Evolutionary conservation across 208 protist species (phyloP).

Genomic region (Leishmania gerbilli): DNA sequence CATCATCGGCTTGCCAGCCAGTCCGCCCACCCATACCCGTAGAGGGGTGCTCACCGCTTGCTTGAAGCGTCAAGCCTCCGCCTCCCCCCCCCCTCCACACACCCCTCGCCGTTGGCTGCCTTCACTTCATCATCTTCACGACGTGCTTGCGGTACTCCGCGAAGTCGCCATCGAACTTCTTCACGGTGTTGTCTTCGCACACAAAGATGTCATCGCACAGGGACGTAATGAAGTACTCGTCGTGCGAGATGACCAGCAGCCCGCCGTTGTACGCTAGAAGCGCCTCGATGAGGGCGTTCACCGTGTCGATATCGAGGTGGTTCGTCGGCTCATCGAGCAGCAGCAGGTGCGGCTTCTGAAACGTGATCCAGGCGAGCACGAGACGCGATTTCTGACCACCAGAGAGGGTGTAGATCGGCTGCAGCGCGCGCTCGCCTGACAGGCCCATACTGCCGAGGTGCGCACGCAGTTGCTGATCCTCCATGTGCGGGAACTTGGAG

Average conservation of each 20-base stretch:
- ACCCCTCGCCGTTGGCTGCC: background rate
- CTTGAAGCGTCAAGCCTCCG: background rate
- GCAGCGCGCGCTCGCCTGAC: constrained; percentile 79
- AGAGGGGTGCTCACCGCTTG: background rate
- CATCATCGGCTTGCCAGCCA: background rate
- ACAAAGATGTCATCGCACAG: constrained; percentile 93
- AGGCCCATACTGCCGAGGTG: constrained; percentile 95
- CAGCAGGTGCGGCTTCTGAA: constrained; percentile 93
- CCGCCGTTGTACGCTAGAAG: constrained; percentile 91
- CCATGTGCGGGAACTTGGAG: constrained; percentile 82
- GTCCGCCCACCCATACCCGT: background rate
- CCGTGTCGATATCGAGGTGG: constrained; percentile 95
- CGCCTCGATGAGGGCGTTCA: constrained; percentile 93
- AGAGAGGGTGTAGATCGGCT: constrained; percentile 93
- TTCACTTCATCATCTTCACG: constrained; percentile 72
- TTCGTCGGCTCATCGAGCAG: constrained; percentile 97
- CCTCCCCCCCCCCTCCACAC: background rate
- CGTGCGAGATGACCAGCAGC: constrained; percentile 92
- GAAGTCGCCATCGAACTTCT: constrained; percentile 89
- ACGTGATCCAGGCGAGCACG: constrained; percentile 94
- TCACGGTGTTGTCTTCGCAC: constrained; percentile 74
- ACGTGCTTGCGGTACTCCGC: constrained; percentile 85
- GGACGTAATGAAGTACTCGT: constrained; percentile 94
- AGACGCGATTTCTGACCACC: constrained; percentile 96
- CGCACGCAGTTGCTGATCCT: constrained; percentile 81